Evolutionary conservation across 306 rosid species (phyloP).

Genomic region (Glycyrrhiza uralensis): DNA sequence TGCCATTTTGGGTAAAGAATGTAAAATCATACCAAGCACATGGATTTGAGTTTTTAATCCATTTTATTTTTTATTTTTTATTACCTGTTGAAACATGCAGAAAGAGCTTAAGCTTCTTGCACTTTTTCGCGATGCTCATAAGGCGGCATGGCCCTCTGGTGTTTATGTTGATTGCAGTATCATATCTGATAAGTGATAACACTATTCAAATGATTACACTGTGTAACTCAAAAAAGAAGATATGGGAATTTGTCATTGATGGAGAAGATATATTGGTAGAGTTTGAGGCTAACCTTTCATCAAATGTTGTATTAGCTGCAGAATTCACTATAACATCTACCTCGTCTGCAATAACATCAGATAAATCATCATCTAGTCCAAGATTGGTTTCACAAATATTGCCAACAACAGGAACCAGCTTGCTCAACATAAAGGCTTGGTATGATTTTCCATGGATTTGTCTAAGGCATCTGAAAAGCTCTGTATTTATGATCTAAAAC

Average conservation of each 20-base stretch:
- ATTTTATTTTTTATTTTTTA: background rate
- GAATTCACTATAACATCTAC: constrained; percentile 89
- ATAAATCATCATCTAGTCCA: constrained; percentile 56
- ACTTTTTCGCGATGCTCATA: constrained; percentile 69
- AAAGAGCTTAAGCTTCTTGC: constrained; percentile 84
- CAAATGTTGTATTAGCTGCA: constrained; percentile 93
- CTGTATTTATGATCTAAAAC: constrained; percentile 71
- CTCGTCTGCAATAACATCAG: constrained; percentile 53
- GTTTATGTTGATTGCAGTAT: constrained; percentile 81
- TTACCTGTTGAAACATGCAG: constrained; percentile 94
- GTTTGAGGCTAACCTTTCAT: constrained; percentile 63
- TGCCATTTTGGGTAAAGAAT: background rate
- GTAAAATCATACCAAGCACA: background rate
- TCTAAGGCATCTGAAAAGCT: constrained; percentile 75
- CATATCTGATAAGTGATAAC: constrained; percentile 60
- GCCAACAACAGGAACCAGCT: constrained; percentile 83
- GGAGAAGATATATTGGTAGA: background rate
- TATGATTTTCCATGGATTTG: constrained; percentile 81
- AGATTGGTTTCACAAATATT: constrained; percentile 76
- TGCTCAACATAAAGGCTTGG: constrained; percentile 77
- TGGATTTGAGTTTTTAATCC: background rate
- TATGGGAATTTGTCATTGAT: background rate
- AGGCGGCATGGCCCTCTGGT: constrained; percentile 87
- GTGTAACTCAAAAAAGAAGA: constrained; percentile 11
- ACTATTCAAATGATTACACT: background rate